Conservation (phyloP, 352 stramenopile species). For the Pythium insidiosum region DNA sequence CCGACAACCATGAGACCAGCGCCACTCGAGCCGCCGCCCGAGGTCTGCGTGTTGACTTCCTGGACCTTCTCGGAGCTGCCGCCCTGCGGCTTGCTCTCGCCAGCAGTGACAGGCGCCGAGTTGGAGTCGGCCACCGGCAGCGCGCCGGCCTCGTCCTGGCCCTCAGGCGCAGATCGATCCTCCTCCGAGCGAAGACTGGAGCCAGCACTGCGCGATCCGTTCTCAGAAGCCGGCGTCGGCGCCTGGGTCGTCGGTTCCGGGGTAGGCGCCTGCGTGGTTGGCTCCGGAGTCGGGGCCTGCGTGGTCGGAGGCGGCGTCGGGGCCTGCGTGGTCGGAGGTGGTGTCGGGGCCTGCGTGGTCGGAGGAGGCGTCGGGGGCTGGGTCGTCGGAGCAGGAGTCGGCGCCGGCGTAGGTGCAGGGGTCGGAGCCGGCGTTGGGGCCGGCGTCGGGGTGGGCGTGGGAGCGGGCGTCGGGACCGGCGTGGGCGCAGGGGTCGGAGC, state of each 20-base stretch:
- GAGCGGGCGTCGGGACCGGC: slow-evolving; percentile 6
- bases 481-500: slow-evolving; percentile 11
- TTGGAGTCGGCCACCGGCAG: no score
- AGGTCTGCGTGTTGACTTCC: no score
- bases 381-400: not conserved
- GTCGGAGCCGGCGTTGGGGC: not conserved
- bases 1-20: not conserved
- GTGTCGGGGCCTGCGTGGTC: not conserved
- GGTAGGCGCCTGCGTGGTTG: no score
- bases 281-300: no score
- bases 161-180: not conserved
- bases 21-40: not conserved
- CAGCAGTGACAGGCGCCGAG: no score
- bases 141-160: not conserved
- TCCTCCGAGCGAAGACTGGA: no score
- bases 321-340: not conserved
- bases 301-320: no score
- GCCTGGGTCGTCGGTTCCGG: no score
- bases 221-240: no score
- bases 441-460: slow-evolving; percentile 2
- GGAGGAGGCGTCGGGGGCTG: not conserved
- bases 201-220: no score
- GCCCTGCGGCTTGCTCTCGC: no score
- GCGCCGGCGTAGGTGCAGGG: not conserved
- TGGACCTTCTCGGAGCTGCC: no score